Evolutionary conservation across 2,329 filamentous ascomycete species (phyloP), one percentile per base, ranked within the genome.

Genomic region (Cercospora janseana): DNA sequence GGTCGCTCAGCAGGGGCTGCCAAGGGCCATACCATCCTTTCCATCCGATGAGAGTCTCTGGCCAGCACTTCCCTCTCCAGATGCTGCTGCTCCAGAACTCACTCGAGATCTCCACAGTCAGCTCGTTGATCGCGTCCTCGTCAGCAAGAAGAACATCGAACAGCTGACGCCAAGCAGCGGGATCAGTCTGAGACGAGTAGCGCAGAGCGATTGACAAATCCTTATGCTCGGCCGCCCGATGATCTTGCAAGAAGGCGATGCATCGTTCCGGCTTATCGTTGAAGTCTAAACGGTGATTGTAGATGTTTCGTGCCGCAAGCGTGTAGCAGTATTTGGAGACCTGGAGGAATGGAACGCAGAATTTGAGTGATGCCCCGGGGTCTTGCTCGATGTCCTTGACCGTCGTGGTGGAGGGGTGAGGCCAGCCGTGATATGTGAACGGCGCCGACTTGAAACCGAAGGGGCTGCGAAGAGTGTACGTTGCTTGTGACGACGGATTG

Each of bases 371-470:
- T 49, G 28, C 15, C 32, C 5, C 6, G 31, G 13, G 6, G 9
- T 38, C 31, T 13, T 13, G 16, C 28, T 46, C 41, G 21, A 21
- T 26, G 10, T 15, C 34, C 7, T 6, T 6, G 15, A n/a, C n/a
- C 8, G 24, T 40, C 10, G 16, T 20, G 6, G 27, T 27, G 15
- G 9, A 15, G 4, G 32, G 23, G 9, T 15, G 31, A 9, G 29
- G 41, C 34, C 40, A 45, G 18, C 50, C 50, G 24, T 52, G 50
- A 16, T 52, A 52, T 15, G 45, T 49, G 6, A 49, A 48, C n/a
- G 20, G 12, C 13, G 45, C 27, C 7, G 31, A 44, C 7, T 38
- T 20, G 26, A 52, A 49, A 7, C 46, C 40, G 26, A 49, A 49
- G 7, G 37, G 45, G 18, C 45, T 52, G 16, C 46, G 45, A 6